Base-by-base conservation (phyloP, 2,329 filamentous ascomycete genomes). In the Talaromyces sp. region DNA sequence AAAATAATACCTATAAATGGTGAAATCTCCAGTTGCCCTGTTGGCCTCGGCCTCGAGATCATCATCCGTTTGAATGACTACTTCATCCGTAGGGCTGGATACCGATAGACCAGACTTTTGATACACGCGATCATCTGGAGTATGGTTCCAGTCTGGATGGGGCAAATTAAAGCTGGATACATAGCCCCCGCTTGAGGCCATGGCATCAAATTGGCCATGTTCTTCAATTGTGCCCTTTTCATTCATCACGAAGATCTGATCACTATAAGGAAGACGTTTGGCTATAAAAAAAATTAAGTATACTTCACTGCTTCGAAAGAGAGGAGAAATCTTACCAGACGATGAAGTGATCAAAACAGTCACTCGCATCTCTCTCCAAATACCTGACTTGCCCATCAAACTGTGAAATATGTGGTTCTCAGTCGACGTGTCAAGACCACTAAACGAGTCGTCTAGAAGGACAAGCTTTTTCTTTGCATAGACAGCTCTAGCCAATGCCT, bases 401-500 rank as follows among this genome's bases (percentile, higher is more conserved):
- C 62, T 62, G 55, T 62, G 60, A 41, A 60, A 64, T 50, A 64
- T 62, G 14, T 62, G 62, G n/a, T 64, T 62, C 32, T 62, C 62
- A 27, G 62, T 64, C 2, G 60, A 54, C 3, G 62, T 58, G 24
- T 64, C 62, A 51, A 64, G 60, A n/a, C 62, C 62, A n/a, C 60
- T 64, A 35, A 64, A 60, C 8, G 60, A 51, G 48, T 64, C 62
- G 11, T 64, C 62, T 6, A 64, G 60, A 14, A 64, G 26, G 4
- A 64, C 48, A 31, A 62, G 59, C 35, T 58, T 54, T 38, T 43
- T 58, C 50, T 58, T 74, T 21, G 80, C 75, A 66, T 83, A 84
- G 10, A 82, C 71, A 14, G 80, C 81, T 58, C 81, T 72, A 24
- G 81, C 81, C 9, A 62, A 46, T 32, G 61, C 61, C 61, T 62